Evolutionary conservation across 2,329 filamentous ascomycete species (phyloP).

Genomic region (Colletotrichum incanum): DNA sequence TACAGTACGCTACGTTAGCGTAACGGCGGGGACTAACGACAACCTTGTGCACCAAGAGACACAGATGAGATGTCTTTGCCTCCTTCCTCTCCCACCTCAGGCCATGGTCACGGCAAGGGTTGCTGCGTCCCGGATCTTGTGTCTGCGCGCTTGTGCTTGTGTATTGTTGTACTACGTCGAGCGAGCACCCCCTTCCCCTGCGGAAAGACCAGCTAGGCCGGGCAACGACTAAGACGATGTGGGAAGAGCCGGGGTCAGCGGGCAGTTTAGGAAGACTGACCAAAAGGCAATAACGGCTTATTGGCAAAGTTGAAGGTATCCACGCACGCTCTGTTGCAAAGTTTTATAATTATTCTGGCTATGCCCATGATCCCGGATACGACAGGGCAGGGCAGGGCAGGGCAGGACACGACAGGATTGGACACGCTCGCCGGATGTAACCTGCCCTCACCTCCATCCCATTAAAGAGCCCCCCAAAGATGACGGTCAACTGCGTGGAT

Average conservation of each 20-base stretch:
- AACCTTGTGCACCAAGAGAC: slow-evolving; percentile 26
- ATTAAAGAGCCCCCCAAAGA: slow-evolving; percentile 19
- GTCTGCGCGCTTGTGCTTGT: neutral
- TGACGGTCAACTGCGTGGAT: slow-evolving; percentile 15
- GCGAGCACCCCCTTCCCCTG: neutral
- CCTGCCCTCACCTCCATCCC: slow-evolving; percentile 25
- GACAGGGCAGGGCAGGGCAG: slow-evolving; percentile 3
- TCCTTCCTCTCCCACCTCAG: slow-evolving; percentile 1
- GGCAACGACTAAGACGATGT: neutral
- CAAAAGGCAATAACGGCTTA: neutral
- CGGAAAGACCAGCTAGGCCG: neutral
- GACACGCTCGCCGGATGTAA: slow-evolving; percentile 35
- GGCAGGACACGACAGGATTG: slow-evolving; percentile 22
- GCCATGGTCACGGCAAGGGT: neutral
- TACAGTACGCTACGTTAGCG: slow-evolving; percentile 23
- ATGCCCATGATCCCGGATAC: slow-evolving; percentile 9
- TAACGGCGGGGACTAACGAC: slow-evolving; percentile 37
- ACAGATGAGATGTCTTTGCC: neutral
- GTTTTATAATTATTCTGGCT: neutral
- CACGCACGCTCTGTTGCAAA: neutral
- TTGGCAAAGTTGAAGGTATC: neutral
- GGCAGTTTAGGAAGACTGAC: neutral
- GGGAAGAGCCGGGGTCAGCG: slow-evolving; percentile 1
- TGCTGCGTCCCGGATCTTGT: neutral
- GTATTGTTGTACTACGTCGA: neutral